Evolutionary conservation across 495 filamentous ascomycete genomes (phyloP), one percentile per base, ranked within the genome.

Genomic region (Neurospora intermedia): DNA sequence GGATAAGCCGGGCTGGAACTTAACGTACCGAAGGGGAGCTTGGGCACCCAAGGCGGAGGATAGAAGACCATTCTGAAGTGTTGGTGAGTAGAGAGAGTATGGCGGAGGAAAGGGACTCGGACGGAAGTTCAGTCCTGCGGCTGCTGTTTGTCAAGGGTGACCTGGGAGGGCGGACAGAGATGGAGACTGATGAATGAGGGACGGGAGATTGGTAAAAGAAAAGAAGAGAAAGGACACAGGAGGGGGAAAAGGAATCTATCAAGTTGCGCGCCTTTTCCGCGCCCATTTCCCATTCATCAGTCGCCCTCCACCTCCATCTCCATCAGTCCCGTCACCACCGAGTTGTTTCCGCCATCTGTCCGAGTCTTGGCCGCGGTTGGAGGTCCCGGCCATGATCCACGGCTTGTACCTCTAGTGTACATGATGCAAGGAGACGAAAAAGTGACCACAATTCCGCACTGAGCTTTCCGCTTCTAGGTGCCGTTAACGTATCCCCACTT

Each of bases 61-160:
- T 85, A 84, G 83, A 97, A 96, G 18, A 94, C 91, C 94, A 97
- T 97, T 39, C 75, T 87, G 74, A 39, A 35, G 18, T 9, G 54
- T 40, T 10, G 40, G 31, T 41, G 18, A 18, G n/a, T 23, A 54
- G 23, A 27, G 18, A 42, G 23, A 39, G n/a, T n/a, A 62, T 42
- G 16, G n/a, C 20, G 18, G 11, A 46, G 69, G 1, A 70, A 43
- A 43, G 43, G 43, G 43, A 46, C 35, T 38, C 35, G 35, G 4
- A 38, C 3, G 4, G 15, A 16, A 23, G 10, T 69, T 42, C 40
- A 41, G 23, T 20, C 45, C 10, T 10, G n/a, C 15, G 23, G 23
- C 54, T 62, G 23, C 54, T 62, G 54, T 31, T 35, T 31, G 23
- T 31, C 15, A 7, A 66, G 23, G 13, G 13, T 16, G 27, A 18